Evolutionary conservation across 257 asterid species (phyloP).

Genomic region (Petrea volubilis): DNA sequence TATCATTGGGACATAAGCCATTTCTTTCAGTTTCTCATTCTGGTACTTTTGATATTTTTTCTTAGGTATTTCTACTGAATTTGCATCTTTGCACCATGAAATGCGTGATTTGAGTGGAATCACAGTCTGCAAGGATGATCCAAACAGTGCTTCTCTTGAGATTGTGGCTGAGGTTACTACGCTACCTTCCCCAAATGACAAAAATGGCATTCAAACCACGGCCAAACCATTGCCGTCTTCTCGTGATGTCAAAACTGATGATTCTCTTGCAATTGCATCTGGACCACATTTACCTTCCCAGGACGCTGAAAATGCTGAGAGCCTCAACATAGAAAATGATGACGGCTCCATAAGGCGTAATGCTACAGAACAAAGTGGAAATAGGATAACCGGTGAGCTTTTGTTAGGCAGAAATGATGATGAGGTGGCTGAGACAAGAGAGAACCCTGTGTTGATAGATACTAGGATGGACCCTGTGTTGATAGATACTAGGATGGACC

Average conservation of each 20-base stretch:
- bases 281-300: conserved; percentile 36
- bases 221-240: conserved; percentile 30
- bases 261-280: conserved; percentile 30
- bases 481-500: conserved; percentile 24
- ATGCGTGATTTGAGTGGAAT: conserved; percentile 57
- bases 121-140: conserved; percentile 46
- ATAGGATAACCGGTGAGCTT: conserved; percentile 28
- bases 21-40: conserved; percentile 7
- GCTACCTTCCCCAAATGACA: conserved; percentile 36
- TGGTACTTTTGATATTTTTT: conserved; percentile 25
- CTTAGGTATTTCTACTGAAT: conserved; percentile 61
- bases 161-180: conserved; percentile 31
- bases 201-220: conserved; percentile 28
- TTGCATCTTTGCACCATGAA: conserved; percentile 61
- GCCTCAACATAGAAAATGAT: conserved; percentile 20
- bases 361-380: conserved; percentile 25
- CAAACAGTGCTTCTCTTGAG: conserved; percentile 30
- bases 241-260: conserved; percentile 30
- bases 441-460: conserved; percentile 27
- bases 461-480: conserved; percentile 26
- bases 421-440: conserved; percentile 29
- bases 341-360: conserved; percentile 23
- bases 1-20: not conserved
- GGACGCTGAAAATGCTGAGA: conserved; percentile 34
- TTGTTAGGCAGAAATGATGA: conserved; percentile 33